Evolutionary conservation across 139 green algal genomes (phyloP), one percentile per base, ranked within the genome.

Genomic region (Chara braunii): DNA sequence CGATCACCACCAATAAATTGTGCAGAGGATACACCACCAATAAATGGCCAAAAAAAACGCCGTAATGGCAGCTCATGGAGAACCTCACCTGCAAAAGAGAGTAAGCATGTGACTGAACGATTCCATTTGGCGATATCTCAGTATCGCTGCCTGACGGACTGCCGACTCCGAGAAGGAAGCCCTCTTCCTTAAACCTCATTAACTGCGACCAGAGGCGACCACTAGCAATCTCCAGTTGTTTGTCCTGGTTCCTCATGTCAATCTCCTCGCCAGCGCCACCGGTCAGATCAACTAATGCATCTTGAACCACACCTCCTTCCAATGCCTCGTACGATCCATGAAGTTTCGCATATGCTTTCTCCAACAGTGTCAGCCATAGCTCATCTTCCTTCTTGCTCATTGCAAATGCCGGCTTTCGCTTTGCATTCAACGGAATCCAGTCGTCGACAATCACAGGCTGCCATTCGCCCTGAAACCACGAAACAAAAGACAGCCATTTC

Each of bases 281-380:
- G 12, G 70, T 79, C n/a, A 79, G 33, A 42, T 79, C 70, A 23
- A 79, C 70, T 18, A 79, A 28, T 34, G 70, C 70, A 11, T 79
- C 67, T 37, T 50, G 33, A 3, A 79, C 70, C 8, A 74, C 23
- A 5, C 66, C 71, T n/a, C 67, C 53, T 14, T 66, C 23, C 57
- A 79, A 37, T n/a, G 68, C 71, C 5, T 65, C 11, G 24, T 79
- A 79, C 8, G 18, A 57, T 3, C 68, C 68, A 44, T 79, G 68
- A 3, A 80, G 56, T 43, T 80, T 80, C 22, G 71, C 71, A 75
- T 79, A 79, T 8, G 71, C 71, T 33, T 79, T 79, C 54, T 79
- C 71, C n/a, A 79, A 26, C 3, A 79, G 44, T 5, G 37, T 2
- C 8, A 60, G 9, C 71, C 71, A 79, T 2, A 79, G 37, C 44